Percentiles rank a stretch among this genome's conserved stretches.
Evolutionary conservation across 805 yeast species (phyloP).

Genomic region (Huiozyma naganishii): DNA sequence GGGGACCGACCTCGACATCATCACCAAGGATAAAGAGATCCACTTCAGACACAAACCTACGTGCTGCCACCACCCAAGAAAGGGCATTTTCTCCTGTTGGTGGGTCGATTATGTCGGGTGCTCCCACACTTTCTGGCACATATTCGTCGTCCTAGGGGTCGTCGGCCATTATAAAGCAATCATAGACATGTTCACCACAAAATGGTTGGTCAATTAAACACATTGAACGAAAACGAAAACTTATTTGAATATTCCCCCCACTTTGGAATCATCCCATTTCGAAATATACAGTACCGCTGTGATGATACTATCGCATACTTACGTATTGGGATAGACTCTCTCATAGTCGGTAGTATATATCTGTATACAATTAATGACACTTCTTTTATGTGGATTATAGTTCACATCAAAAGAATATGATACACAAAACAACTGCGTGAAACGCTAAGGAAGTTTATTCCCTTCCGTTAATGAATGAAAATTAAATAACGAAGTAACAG

Average conservation of each 20-base stretch:
- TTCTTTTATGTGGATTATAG: too few relatives aligned
- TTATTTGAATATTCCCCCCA: neutral
- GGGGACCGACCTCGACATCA: conserved; percentile 21
- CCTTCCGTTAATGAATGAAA: too few relatives aligned
- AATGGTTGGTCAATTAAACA: conserved; percentile 14
- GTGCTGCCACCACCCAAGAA: conserved; percentile 9
- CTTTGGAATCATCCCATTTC: too few relatives aligned
- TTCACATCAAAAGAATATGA: too few relatives aligned
- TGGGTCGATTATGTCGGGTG: conserved; percentile 71
- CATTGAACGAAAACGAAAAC: neutral
- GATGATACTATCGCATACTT: too few relatives aligned
- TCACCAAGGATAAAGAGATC: conserved; percentile 21
- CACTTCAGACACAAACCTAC: conserved; percentile 37
- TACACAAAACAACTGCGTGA: too few relatives aligned
- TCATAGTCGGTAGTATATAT: too few relatives aligned
- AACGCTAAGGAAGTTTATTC: too few relatives aligned
- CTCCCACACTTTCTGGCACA: conserved; percentile 91
- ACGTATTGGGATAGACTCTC: too few relatives aligned
- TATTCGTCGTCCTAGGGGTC: conserved; percentile 83
- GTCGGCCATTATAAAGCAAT: conserved; percentile 78
- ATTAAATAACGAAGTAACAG: too few relatives aligned
- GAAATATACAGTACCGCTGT: too few relatives aligned
- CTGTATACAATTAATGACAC: too few relatives aligned
- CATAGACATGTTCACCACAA: conserved; percentile 52
- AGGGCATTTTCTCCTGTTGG: conserved; percentile 48